Evolutionary conservation across 208 protist species (phyloP).

Genomic region (Trypanosoma lewisi): DNA sequence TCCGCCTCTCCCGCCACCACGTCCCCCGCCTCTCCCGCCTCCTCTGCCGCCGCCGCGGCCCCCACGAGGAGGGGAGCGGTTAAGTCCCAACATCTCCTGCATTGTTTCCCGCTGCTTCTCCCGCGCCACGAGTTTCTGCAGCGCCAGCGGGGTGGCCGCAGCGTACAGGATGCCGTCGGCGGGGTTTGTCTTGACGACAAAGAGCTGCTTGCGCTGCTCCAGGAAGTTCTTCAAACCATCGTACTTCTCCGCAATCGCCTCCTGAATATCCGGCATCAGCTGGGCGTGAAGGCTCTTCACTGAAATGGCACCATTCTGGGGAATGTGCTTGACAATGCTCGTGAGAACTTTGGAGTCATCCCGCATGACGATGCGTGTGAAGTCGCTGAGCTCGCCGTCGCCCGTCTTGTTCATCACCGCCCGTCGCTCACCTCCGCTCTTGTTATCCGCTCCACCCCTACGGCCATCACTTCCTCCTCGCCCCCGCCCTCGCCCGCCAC

Average conservation of each 20-base stretch:
- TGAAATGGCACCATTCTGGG: conserved; percentile 53
- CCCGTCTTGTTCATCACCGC: conserved; percentile 39
- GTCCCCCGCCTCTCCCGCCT: conserved; percentile 21
- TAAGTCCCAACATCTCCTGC: conserved; percentile 67
- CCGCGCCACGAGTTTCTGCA: conserved; percentile 48
- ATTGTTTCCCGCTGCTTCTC: conserved; percentile 67
- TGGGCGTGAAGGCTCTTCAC: conserved; percentile 64
- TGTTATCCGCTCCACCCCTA: background rate
- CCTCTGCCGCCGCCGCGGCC: conserved; percentile 21
- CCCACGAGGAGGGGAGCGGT: conserved; percentile 4
- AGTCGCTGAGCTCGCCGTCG: conserved; percentile 55
- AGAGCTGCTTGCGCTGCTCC: conserved; percentile 71
- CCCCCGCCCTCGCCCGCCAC: conserved; percentile 5
- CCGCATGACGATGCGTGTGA: conserved; percentile 58
- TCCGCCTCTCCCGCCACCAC: background rate
- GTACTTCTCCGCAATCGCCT: conserved; percentile 77
- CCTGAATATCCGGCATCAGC: conserved; percentile 53
- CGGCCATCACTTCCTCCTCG: background rate
- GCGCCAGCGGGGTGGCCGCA: conserved; percentile 55
- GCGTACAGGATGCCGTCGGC: conserved; percentile 62
- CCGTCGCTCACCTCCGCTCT: background rate
- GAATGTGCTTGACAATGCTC: conserved; percentile 54
- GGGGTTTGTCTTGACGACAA: conserved; percentile 50
- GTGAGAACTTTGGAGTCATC: conserved; percentile 63
- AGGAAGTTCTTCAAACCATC: conserved; percentile 68